These are phyloP conservation scores for Pyrus communis DNA, from an alignment of 306 rosid genomes.

Conservation along the genomic window DNA sequence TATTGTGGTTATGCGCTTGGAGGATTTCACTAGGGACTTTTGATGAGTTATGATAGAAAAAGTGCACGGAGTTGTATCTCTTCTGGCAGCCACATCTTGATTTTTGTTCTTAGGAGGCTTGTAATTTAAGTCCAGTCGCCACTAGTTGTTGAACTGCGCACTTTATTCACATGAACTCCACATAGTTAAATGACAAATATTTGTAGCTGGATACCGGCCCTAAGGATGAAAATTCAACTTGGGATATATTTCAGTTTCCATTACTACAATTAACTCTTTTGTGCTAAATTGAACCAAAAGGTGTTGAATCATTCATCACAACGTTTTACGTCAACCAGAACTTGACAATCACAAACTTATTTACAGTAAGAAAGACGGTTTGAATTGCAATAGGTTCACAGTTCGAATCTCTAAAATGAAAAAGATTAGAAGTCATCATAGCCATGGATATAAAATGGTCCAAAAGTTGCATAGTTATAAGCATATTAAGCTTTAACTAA, in stretches of 20 bases:
- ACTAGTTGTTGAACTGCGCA: conserved; percentile 9
- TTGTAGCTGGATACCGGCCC: neutral
- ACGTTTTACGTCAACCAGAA: neutral
- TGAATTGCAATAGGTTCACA: neutral
- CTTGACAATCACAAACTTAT: neutral
- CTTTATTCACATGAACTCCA: neutral
- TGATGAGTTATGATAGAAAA: conserved; percentile 1
- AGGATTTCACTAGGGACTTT: conserved; percentile 1
- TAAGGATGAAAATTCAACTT: neutral
- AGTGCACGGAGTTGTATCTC: neutral
- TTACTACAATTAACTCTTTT: neutral
- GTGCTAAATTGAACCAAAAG: neutral
- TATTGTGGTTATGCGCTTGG: neutral
- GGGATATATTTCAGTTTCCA: neutral
- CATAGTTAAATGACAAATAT: neutral
- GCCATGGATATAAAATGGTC: conserved; percentile 14
- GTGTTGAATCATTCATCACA: neutral
- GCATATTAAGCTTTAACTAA: conserved; percentile 39
- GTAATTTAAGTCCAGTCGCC: neutral
- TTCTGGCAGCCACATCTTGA: neutral
- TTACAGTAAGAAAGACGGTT: too few relatives aligned
- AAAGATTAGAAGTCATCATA: neutral
- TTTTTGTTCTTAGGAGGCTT: neutral
- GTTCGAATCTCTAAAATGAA: too few relatives aligned
- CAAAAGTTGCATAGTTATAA: conserved; percentile 36